Percentiles rank a stretch among this genome's conserved stretches.
Conservation (phyloP, 495 filamentous ascomycete genomes). For the Letharia lupina region DNA sequence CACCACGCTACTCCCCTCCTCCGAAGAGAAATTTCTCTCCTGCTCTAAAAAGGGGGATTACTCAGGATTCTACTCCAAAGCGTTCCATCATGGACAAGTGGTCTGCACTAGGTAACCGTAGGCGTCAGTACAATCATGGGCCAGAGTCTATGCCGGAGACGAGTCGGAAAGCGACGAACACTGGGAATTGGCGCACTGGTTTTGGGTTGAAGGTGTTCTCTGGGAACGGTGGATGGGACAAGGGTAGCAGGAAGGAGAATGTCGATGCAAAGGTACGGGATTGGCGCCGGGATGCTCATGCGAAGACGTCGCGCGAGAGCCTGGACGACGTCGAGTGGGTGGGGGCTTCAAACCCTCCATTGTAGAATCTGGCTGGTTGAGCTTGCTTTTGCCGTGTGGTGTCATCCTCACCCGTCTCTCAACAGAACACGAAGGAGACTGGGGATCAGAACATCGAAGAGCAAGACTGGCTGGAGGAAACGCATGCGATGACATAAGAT, state of each 20-base stretch:
- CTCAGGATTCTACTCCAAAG: conserved; percentile 29
- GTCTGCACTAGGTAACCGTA: conserved; percentile 71
- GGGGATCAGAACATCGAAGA: not conserved
- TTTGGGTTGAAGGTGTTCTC: conserved; percentile 41
- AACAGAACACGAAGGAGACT: not conserved
- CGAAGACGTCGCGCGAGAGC: conserved; percentile 29
- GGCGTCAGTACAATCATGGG: conserved; percentile 54
- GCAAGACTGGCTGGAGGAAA: conserved; percentile 12
- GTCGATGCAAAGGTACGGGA: conserved; percentile 37
- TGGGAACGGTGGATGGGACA: conserved; percentile 47
- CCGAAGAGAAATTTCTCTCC: conserved; percentile 36
- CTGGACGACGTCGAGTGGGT: conserved; percentile 77
- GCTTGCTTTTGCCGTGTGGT: conserved; percentile 3
- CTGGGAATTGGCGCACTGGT: conserved; percentile 38
- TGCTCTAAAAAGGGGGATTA: conserved; percentile 24
- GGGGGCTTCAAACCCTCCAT: conserved; percentile 62
- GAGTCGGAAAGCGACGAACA: conserved; percentile 31
- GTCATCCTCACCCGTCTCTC: not conserved
- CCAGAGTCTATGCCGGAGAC: conserved; percentile 30
- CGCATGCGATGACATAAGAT: conserved; percentile 18
- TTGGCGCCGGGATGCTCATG: conserved; percentile 54
- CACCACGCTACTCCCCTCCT: conserved; percentile 44
- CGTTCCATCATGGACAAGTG: conserved; percentile 64
- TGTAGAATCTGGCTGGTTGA: conserved; percentile 29
- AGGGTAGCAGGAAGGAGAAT: conserved; percentile 41